A percentile compares a stretch with the other conserved stretches of the same genome.
phyloP scores from a whole-genome alignment of 768 basidiomycete genomes.

The Cystobasidium ongulense region DNA sequence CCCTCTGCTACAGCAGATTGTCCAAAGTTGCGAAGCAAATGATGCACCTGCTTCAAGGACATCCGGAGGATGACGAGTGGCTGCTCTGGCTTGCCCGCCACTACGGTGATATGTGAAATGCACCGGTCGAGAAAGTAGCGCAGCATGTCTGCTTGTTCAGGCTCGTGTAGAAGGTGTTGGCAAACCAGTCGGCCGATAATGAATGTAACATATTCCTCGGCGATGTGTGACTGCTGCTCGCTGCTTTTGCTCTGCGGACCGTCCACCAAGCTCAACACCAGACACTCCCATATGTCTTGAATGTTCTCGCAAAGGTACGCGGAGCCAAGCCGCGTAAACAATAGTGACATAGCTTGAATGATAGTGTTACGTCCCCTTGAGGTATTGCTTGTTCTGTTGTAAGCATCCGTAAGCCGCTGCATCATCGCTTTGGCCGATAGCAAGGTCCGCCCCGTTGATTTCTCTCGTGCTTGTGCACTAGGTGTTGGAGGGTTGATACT shows the following conservation, averaged over 20 bases:
- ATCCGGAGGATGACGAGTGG: not conserved
- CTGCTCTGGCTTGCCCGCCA: not conserved
- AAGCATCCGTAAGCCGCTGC: slow-evolving; percentile 63
- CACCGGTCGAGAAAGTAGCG: not conserved
- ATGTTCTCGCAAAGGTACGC: slow-evolving; percentile 44
- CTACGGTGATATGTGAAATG: not conserved
- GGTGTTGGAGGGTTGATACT: slow-evolving; percentile 51
- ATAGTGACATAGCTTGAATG: slow-evolving; percentile 74
- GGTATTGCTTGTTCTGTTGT: slow-evolving; percentile 63
- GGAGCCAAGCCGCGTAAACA: slow-evolving; percentile 66
- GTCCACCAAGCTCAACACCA: not conserved
- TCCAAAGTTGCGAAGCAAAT: not conserved
- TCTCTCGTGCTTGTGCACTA: slow-evolving; percentile 49
- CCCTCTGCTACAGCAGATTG: not conserved
- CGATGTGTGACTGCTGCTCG: not conserved
- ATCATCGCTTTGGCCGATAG: slow-evolving; percentile 73
- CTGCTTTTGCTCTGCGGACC: not conserved
- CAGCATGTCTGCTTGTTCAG: not conserved
- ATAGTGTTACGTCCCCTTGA: slow-evolving; percentile 73
- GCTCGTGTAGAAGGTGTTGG: not conserved
- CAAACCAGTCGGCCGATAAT: not conserved
- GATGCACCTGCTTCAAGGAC: not conserved
- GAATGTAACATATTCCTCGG: not conserved
- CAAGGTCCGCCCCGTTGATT: slow-evolving; percentile 57
- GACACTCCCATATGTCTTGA: not conserved